phyloP scores from a whole-genome alignment of 2,329 filamentous ascomycete genomes.

The Aschersonia sp. region DNA sequence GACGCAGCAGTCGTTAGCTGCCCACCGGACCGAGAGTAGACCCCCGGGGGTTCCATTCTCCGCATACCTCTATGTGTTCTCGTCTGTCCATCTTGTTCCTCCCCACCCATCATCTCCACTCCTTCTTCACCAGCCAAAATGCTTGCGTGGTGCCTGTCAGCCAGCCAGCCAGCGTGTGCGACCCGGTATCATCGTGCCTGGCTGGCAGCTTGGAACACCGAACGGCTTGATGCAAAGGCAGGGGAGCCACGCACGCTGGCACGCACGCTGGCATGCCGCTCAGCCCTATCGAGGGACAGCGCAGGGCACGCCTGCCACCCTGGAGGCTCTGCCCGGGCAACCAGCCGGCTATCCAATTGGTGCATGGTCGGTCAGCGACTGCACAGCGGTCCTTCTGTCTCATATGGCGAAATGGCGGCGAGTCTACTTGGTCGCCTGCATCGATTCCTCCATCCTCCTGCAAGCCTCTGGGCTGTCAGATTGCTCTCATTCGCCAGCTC shows the following conservation, averaged over 20 bases:
- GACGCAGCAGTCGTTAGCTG: neutral
- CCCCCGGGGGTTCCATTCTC: too few species aligned
- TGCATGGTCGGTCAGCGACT: neutral
- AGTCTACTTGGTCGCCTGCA: neutral
- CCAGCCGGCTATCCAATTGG: neutral
- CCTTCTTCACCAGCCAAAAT: neutral
- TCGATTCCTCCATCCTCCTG: neutral
- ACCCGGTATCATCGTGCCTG: neutral
- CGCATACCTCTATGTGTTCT: too few species aligned
- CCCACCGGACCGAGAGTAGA: neutral
- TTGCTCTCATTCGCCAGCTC: neutral
- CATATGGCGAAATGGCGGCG: neutral
- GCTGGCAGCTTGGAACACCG: neutral
- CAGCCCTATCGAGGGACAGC: conserved; percentile 6
- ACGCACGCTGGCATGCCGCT: conserved; percentile 3
- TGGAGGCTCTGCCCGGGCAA: neutral
- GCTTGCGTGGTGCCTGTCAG: neutral
- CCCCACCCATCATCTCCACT: neutral
- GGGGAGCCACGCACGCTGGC: neutral
- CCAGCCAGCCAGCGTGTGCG: neutral
- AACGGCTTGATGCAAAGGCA: neutral
- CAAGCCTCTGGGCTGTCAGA: neutral
- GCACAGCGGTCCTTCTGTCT: neutral
- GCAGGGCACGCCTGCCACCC: neutral
- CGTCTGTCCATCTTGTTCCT: too few species aligned